A percentile compares a stretch with the other conserved stretches of the same genome.
phyloP scores from a whole-genome alignment of 2,329 filamentous ascomycete species.

The Aspergillus proliferans region DNA sequence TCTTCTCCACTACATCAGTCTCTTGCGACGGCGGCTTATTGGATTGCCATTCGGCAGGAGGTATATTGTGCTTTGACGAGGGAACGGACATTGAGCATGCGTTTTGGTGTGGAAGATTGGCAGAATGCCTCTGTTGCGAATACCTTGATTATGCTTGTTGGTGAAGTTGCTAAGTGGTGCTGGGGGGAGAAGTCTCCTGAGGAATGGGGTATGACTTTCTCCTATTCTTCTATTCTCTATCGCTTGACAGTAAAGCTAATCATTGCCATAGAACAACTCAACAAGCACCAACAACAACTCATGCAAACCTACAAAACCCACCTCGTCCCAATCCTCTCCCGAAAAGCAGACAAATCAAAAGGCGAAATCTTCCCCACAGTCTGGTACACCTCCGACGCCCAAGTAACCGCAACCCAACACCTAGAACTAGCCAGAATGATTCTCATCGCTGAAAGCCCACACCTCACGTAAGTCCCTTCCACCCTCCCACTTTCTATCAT shows the following conservation, averaged over 20 bases:
- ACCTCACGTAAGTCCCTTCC: constrained; percentile 7
- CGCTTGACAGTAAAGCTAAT: no score
- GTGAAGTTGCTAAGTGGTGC: constrained; percentile 16
- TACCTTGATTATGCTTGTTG: constrained; percentile 13
- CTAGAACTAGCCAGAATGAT: constrained; percentile 17
- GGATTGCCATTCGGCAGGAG: constrained; percentile 21
- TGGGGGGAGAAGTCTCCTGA: constrained; percentile 7
- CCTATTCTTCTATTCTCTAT: no score
- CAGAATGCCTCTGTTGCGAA: constrained; percentile 8
- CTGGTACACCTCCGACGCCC: constrained; percentile 15
- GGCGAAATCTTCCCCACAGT: constrained; percentile 4
- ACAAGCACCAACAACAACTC: not conserved
- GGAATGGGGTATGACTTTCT: constrained; percentile 10
- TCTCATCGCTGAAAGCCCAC: constrained; percentile 14
- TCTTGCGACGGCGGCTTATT: constrained; percentile 16
- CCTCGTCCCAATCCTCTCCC: not conserved
- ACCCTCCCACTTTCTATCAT: not conserved
- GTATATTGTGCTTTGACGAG: constrained; percentile 18
- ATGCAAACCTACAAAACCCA: constrained; percentile 1
- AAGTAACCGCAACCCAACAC: constrained; percentile 18
- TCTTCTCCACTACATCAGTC: constrained; percentile 11
- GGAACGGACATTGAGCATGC: constrained; percentile 10
- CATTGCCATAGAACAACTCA: constrained; percentile 2
- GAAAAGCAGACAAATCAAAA: not conserved
- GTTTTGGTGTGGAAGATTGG: constrained; percentile 8